Base-by-base conservation (phyloP, 1,284 basidiomycete genomes). In the Exobasidium cylindrosporum region DNA sequence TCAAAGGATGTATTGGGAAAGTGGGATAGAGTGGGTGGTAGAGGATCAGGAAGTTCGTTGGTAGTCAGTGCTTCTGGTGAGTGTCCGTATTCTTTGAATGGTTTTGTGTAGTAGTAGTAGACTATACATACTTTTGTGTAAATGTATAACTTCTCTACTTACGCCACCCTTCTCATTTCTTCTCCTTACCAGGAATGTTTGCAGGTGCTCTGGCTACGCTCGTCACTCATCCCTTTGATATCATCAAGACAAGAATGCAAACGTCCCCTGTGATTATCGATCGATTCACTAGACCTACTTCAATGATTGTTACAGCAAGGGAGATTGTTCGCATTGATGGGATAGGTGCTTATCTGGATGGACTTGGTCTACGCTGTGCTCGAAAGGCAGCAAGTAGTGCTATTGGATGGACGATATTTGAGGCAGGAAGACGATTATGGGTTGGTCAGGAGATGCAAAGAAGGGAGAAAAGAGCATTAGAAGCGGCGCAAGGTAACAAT, bases 331-430 rank as follows among this genome's bases (percentile, higher is more conserved):
- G 54, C 1, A 57, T 62, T 0, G 63, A 65, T 1, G 73, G 69
- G 1, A 52, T 63, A 7, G 60, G 63, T 10, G 74, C 71, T 5
- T 72, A 77, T 45, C 46, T 74, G 2, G 75, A 79, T 50, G 77
- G 77, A 2, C 56, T 79, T 10, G 73, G 73, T 6, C 57, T 79
- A 45, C 66, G 77, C 3, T 77, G 74, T 45, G 71, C 75, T 1
- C 56, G 77, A 23, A 79, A 79, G 57, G 77, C 75, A 1, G 69
- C 70, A 1, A 76, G 73, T 58, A 68, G 69, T 21, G 76, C 77
- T 7, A 79, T 79, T 32, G 77, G 72, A 0, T 79, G 77, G 77
- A 68, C 70, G 46, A 77, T 79, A 58, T 79, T 79, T 56, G 77
- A 79, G 30, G 62, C 60, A 17, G 74, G 69, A 0, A 60, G 74